Evolutionary conservation across 2,329 filamentous ascomycete genomes (phyloP).

Genomic region (Aureobasidium sp.): DNA sequence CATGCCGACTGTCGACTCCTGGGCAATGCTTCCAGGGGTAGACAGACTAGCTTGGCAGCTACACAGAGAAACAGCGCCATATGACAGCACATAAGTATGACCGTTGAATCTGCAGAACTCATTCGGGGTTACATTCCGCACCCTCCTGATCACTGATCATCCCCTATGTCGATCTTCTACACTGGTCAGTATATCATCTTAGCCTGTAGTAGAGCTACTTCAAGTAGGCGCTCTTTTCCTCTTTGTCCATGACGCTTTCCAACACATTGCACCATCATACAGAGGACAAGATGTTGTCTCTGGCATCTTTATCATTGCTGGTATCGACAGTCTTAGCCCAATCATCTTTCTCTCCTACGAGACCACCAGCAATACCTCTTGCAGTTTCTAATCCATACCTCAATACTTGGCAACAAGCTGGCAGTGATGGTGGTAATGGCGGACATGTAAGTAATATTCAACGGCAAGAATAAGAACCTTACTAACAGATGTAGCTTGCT

Average conservation of each 20-base stretch:
- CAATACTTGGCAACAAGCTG: constrained; percentile 57
- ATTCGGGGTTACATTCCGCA: constrained; percentile 5
- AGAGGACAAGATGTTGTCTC: constrained; percentile 14
- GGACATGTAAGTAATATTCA: constrained; percentile 37
- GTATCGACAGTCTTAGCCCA: constrained; percentile 13
- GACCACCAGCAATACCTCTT: constrained; percentile 59
- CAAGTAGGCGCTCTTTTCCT: neutral
- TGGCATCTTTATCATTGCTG: constrained; percentile 12
- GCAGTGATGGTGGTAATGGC: constrained; percentile 53
- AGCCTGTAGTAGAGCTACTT: neutral
- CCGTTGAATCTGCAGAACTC: constrained; percentile 1
- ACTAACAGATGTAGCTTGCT: constrained; percentile 37
- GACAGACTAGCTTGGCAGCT: neutral
- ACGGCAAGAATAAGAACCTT: neutral
- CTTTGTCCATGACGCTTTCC: neutral
- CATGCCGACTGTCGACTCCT: neutral
- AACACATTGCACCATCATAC: neutral
- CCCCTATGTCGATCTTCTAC: constrained; percentile 3
- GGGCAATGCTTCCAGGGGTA: neutral
- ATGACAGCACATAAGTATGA: constrained; percentile 14
- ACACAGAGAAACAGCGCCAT: neutral
- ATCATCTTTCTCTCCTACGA: constrained; percentile 54
- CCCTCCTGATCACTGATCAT: constrained; percentile 10
- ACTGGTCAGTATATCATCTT: neutral
- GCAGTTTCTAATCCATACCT: constrained; percentile 70